Base-by-base conservation (phyloP, 805 yeast species). In the Candida awuae region DNA sequence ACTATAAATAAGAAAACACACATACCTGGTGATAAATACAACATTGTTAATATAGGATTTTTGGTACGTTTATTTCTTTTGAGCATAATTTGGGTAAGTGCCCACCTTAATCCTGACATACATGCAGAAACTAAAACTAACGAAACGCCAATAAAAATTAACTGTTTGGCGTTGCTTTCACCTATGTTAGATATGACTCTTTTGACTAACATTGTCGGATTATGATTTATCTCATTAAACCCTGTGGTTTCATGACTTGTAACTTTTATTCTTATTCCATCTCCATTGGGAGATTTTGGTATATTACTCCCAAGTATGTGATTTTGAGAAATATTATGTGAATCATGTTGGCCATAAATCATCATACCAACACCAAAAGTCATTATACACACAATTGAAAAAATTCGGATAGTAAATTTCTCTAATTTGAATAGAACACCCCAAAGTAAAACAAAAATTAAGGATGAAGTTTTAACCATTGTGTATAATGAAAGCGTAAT, bases 21-120 rank as follows among this genome's bases (percentile, higher is more conserved):
- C 92, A 88, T 90, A 8, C 82, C 68, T 2, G 98, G 97, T 0
- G 95, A 76, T 14, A 92, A 62, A 54, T 84, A 84, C 49, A 83
- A 67, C 31, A 92, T 87, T 7, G 97, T 85, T 29, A 80, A 68
- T 15, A 92, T 75, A 2, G 98, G 94, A 54, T 88, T 80, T 28
- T 72, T 71, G 4, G 79, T 74, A 38, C 75, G 62, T 20, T 66
- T 67, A 47, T 77, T 77, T 32, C 65, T 69, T 48, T 73, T 80
- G 35, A 92, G 63, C 26, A 90, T 68, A 17, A 92, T 58, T 55
- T 92, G 97, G 1, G 97, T 87, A 45, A 88, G 73, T 1, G 95
- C 90, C 98, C 98, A 92, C 46, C 98, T 72, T 37, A 92, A 64
- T 0, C 98, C 98, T 13, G 92, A 80, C 63, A 86, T 71, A 55